These are phyloP conservation scores for Epichloe gansuensis DNA, from an alignment of 2,329 filamentous ascomycete genomes.

Conservation along the genomic window DNA sequence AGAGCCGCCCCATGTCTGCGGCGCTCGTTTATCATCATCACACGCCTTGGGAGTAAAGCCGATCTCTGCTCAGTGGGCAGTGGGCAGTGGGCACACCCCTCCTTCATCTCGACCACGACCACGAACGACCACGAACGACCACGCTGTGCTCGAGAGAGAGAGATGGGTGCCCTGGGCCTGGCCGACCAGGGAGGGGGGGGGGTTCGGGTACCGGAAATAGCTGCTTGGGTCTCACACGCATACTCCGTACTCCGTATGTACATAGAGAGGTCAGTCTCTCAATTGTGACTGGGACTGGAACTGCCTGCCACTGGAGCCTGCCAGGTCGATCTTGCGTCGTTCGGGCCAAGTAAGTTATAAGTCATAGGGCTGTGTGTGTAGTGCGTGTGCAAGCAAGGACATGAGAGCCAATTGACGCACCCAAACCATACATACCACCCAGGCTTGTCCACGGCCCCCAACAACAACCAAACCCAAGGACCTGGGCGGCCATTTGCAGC, in stretches of 20 bases:
- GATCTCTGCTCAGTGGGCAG: constrained; percentile 1
- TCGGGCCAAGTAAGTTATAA: not conserved
- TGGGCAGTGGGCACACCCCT: not conserved
- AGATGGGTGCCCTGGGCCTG: not conserved
- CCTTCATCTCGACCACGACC: no score
- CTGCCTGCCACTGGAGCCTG: not conserved
- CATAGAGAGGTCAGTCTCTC: not conserved
- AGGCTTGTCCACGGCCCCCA: no score
- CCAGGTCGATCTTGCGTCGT: constrained; percentile 4
- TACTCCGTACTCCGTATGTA: not conserved
- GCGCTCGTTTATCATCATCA: constrained; percentile 3
- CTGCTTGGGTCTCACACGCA: constrained; percentile 1
- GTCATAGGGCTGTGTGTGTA: constrained; percentile 5
- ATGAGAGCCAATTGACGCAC: constrained; percentile 2
- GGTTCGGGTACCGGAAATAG: constrained; percentile 5
- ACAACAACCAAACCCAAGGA: constrained; percentile 1
- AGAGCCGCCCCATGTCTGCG: not conserved
- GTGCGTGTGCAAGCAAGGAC: not conserved
- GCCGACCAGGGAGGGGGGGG: not conserved
- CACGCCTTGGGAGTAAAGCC: not conserved
- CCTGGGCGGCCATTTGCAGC: not conserved
- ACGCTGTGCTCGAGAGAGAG: not conserved
- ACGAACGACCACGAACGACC: not conserved
- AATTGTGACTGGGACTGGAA: no score
- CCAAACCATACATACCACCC: not conserved